A percentile compares a stretch with the other conserved stretches of the same genome.
Conservation (phyloP, 345 rosid species). For the Gossypium arboreum region DNA sequence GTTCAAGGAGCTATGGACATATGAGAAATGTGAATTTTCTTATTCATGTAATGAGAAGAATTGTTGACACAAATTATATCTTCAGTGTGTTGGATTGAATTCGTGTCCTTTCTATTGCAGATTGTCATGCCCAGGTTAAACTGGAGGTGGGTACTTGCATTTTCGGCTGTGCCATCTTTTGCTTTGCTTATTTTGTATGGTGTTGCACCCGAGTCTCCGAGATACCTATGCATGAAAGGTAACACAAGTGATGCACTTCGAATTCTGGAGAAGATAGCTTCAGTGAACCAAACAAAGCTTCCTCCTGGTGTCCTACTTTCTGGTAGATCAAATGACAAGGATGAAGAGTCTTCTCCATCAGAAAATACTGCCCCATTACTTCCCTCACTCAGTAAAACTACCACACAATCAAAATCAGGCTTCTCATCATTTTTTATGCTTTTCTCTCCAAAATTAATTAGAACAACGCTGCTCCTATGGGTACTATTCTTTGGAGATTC, state of each 20-base stretch:
- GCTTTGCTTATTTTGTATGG: conserved; percentile 40
- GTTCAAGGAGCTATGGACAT: not conserved
- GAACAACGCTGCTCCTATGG: conserved; percentile 53
- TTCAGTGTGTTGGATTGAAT: not conserved
- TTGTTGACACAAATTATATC: not conserved
- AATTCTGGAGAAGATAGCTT: conserved; percentile 43
- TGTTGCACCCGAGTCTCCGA: conserved; percentile 51
- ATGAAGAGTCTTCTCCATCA: conserved; percentile 15
- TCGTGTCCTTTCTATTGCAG: conserved; percentile 11
- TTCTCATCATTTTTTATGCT: conserved; percentile 33
- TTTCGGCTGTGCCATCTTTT: conserved; percentile 50
- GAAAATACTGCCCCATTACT: conserved; percentile 24
- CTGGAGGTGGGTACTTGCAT: conserved; percentile 68
- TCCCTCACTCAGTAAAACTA: not conserved
- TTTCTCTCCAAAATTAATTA: conserved; percentile 39
- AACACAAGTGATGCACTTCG: conserved; percentile 34
- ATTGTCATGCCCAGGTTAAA: conserved; percentile 46
- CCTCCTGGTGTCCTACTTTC: conserved; percentile 52
- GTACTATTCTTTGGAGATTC: conserved; percentile 49
- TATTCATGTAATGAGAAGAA: not conserved
- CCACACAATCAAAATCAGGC: conserved; percentile 26
- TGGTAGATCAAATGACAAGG: conserved; percentile 22
- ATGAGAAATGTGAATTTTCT: not conserved
- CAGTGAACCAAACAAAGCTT: conserved; percentile 30
- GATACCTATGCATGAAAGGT: conserved; percentile 49